Evolutionary conservation across 176 grass and related monocot species (phyloP).

Genomic region (Tillandsia fasciculata): DNA sequence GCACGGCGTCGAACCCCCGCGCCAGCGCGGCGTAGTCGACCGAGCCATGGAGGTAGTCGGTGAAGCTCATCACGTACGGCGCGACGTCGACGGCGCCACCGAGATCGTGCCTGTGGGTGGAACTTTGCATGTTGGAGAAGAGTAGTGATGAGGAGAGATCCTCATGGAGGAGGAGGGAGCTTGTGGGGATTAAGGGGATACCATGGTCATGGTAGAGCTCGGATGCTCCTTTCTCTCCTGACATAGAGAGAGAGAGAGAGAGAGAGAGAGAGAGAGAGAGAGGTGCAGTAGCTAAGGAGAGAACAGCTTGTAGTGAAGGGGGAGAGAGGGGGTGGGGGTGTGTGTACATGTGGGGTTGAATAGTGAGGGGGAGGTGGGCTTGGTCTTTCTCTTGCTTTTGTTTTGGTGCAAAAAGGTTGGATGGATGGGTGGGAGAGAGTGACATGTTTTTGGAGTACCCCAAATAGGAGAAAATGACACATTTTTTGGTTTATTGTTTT

Average conservation of each 20-base stretch:
- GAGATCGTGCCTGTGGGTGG: constrained; percentile 20
- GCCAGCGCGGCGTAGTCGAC: background rate
- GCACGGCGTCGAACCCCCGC: background rate
- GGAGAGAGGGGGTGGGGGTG: no score
- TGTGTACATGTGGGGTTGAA: no score
- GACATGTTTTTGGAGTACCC: no score
- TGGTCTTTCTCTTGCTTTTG: no score
- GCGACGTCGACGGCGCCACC: background rate
- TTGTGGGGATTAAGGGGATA: background rate
- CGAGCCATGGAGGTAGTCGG: background rate
- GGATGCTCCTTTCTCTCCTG: background rate
- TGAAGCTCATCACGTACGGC: constrained; percentile 15
- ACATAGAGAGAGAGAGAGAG: background rate
- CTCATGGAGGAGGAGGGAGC: constrained; percentile 34
- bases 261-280: constrained; percentile 9
- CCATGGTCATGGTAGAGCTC: constrained; percentile 4
- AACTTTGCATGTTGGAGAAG: constrained; percentile 37
- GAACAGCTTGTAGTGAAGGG: no score
- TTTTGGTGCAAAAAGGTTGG: no score
- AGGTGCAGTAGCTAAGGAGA: background rate
- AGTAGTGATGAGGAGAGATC: constrained; percentile 43
- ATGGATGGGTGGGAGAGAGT: no score
- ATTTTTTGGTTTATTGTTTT: no score
- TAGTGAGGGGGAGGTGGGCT: no score
- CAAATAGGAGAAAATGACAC: no score